These are phyloP conservation scores for Straminergon stramineum DNA, from an alignment of 225 moss, liverwort and hornwort genomes.

Conservation along the genomic window DNA sequence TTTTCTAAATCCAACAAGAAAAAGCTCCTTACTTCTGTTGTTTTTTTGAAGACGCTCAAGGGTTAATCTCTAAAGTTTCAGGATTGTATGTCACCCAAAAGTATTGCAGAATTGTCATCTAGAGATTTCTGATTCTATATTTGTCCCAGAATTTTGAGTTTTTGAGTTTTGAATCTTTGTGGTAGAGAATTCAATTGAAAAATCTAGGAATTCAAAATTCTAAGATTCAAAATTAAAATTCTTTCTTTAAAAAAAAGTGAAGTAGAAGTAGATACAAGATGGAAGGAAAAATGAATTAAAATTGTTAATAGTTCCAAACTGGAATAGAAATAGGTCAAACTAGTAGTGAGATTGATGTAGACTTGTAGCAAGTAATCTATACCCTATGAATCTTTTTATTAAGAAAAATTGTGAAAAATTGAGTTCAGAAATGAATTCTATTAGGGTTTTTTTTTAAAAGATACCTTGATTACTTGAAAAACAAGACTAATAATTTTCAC, in stretches of 20 bases:
- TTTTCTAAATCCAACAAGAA: too few species aligned
- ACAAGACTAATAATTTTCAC: neutral
- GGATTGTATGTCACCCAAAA: neutral
- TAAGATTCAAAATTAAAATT: too few species aligned
- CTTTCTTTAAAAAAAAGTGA: neutral
- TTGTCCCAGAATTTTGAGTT: rapidly evolving
- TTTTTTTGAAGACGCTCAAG: too few species aligned
- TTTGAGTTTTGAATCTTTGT: neutral
- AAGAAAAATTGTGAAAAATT: neutral
- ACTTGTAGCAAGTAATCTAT: too few species aligned
- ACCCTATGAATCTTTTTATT: too few species aligned
- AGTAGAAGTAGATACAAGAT: neutral
- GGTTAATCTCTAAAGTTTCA: neutral
- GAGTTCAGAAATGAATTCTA: neutral
- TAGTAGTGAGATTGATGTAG: neutral
- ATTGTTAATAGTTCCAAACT: too few species aligned
- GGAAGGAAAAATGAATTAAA: neutral
- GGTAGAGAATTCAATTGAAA: neutral
- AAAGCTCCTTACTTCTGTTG: too few species aligned
- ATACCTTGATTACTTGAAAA: neutral
- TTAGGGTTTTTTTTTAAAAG: neutral
- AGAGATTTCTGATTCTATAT: rapidly evolving
- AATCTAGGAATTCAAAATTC: too few species aligned
- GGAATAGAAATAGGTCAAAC: neutral
- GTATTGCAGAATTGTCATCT: neutral